Percentiles rank a stretch among this genome's conserved stretches.
Evolutionary conservation across 2,329 filamentous ascomycete species (phyloP).

Genomic region (Trichoderma koningii): DNA sequence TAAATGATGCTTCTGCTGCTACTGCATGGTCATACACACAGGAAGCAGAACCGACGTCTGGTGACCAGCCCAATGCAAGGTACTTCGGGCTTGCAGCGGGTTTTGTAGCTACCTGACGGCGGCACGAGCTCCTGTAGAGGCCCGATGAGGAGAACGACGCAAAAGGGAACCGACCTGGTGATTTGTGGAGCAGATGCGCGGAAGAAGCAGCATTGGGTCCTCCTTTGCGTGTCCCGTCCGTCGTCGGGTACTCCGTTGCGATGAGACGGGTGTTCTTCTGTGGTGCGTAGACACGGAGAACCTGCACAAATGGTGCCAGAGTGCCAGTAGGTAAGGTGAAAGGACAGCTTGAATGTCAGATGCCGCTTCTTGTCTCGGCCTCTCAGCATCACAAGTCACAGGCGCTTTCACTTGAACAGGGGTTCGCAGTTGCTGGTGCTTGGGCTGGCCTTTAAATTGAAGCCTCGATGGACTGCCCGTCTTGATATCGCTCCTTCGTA

Average conservation of each 20-base stretch:
- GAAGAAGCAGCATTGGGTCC: neutral
- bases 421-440: too few species aligned
- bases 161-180: too few species aligned
- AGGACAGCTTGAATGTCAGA: neutral
- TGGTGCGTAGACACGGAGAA: neutral
- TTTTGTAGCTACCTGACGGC: neutral
- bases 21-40: neutral
- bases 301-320: conserved; percentile 3
- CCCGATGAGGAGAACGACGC: conserved; percentile 4
- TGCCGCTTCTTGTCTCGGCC: conserved; percentile 14
- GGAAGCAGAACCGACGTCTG: conserved; percentile 1
- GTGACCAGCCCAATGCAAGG: conserved; percentile 8
- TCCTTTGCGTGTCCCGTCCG: neutral
- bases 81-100: too few species aligned
- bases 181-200: conserved; percentile 5
- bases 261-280: neutral
- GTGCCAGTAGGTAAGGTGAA: too few species aligned
- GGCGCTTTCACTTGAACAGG: too few species aligned
- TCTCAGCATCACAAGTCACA: neutral
- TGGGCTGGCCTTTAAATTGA: too few species aligned
- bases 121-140: neutral
- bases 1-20: too few species aligned
- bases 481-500: neutral
- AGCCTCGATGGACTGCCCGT: too few species aligned
- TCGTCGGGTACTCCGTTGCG: conserved; percentile 19